Conservation (phyloP, 2,329 filamentous ascomycete species). For the Clathrospora elynae region DNA sequence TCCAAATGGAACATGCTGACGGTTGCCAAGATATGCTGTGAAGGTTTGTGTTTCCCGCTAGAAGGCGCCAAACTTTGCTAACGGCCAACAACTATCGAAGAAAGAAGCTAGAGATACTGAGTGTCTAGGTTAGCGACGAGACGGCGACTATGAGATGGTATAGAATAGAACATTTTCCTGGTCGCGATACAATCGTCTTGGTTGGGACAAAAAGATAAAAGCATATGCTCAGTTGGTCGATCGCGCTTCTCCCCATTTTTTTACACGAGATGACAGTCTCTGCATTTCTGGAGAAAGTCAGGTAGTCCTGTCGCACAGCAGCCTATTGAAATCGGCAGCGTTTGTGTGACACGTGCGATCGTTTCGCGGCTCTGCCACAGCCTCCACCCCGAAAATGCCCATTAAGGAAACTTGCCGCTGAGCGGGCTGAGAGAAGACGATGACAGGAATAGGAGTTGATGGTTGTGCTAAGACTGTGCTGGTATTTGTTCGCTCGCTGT, state of each 20-base stretch:
- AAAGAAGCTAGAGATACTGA: too few relatives aligned
- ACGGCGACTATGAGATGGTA: too few relatives aligned
- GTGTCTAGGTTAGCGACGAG: too few relatives aligned
- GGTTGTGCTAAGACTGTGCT: background rate
- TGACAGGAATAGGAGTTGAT: background rate
- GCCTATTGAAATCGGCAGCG: background rate
- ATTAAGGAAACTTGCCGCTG: constrained; percentile 1
- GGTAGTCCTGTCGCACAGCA: background rate
- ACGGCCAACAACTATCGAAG: background rate
- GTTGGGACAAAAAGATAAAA: too few relatives aligned
- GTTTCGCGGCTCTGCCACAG: too few relatives aligned
- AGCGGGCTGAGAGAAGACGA: background rate
- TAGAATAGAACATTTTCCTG: too few relatives aligned
- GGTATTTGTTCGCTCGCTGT: constrained; percentile 1
- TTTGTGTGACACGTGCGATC: too few relatives aligned
- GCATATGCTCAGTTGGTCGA: too few relatives aligned
- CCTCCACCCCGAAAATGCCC: too few relatives aligned
- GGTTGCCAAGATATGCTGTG: constrained; percentile 2
- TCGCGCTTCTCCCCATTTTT: too few relatives aligned
- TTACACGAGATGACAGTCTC: too few relatives aligned
- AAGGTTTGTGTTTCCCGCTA: background rate
- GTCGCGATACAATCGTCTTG: too few relatives aligned
- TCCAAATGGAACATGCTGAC: constrained; percentile 1
- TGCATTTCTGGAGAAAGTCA: background rate
- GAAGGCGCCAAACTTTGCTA: background rate